phyloP scores from a whole-genome alignment of 2,329 filamentous ascomycete species.

The Neofusicoccum sp. region DNA sequence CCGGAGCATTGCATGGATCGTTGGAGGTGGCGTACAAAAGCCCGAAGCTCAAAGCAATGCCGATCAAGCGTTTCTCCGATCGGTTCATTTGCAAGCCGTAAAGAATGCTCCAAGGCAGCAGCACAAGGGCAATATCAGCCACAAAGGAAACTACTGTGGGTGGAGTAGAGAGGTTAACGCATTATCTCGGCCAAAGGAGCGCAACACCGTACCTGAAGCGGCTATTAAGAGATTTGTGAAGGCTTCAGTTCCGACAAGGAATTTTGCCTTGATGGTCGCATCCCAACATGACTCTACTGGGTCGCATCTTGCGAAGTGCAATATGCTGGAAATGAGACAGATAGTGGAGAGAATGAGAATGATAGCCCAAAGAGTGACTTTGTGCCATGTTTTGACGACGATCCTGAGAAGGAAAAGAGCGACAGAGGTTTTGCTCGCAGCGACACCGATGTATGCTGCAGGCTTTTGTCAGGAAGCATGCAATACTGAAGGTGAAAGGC shows the following conservation, averaged over 20 bases:
- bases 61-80: background rate
- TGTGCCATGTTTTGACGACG: background rate
- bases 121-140: background rate
- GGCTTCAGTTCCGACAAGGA: background rate
- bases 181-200: background rate
- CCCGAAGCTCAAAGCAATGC: background rate
- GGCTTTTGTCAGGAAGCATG: background rate
- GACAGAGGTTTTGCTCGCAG: constrained; percentile 33
- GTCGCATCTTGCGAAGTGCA: background rate
- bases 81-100: background rate
- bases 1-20: background rate
- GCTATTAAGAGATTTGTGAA: background rate
- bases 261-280: background rate
- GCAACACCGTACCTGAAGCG: background rate
- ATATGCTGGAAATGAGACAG: background rate
- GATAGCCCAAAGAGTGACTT: background rate
- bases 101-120: background rate
- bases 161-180: background rate
- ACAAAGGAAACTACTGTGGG: background rate
- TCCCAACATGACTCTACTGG: background rate
- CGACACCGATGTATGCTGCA: constrained; percentile 27
- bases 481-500: background rate
- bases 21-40: background rate
- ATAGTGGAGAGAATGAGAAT: background rate
- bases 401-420: constrained; percentile 36